Evolutionary conservation across 345 rosid genomes (phyloP).

Genomic region (Euclidium syriacum): DNA sequence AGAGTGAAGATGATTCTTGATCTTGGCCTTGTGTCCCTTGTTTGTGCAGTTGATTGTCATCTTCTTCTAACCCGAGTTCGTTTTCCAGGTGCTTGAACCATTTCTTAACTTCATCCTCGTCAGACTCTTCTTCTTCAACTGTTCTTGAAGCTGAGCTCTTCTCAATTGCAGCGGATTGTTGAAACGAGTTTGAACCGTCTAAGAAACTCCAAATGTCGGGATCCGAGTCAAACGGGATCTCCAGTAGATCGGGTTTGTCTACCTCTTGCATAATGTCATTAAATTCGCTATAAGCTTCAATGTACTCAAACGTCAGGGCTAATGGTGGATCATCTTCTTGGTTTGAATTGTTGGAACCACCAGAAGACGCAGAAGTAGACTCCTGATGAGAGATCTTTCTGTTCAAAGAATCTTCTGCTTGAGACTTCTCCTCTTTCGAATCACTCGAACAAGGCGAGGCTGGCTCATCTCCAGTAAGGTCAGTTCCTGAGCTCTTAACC

Average conservation of each 20-base stretch:
- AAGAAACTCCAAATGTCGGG: slow-evolving; percentile 68
- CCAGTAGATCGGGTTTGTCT: slow-evolving; percentile 43
- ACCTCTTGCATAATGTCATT: slow-evolving; percentile 45
- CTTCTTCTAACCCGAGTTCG: slow-evolving; percentile 57
- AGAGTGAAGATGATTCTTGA: slow-evolving; percentile 16
- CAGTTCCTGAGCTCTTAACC: background rate
- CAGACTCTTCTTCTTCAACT: slow-evolving; percentile 24
- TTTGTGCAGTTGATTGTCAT: slow-evolving; percentile 19
- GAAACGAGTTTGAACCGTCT: slow-evolving; percentile 38
- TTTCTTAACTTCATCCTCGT: slow-evolving; percentile 37
- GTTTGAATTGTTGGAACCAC: slow-evolving; percentile 29
- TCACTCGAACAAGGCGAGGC: slow-evolving; percentile 30
- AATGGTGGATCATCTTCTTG: slow-evolving; percentile 9
- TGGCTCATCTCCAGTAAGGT: slow-evolving; percentile 1
- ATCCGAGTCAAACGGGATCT: slow-evolving; percentile 54
- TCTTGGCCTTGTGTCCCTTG: slow-evolving; percentile 4
- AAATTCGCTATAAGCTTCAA: slow-evolving; percentile 15
- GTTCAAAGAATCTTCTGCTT: slow-evolving; percentile 15
- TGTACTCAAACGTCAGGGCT: slow-evolving; percentile 5
- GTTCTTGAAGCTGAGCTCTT: slow-evolving; percentile 21
- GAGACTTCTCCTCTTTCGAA: slow-evolving; percentile 13
- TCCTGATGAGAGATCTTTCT: slow-evolving; percentile 30
- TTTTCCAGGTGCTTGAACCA: slow-evolving; percentile 61
- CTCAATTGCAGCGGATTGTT: slow-evolving; percentile 18
- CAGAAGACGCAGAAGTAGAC: slow-evolving; percentile 34